Evolutionary conservation across 768 basidiomycete species (phyloP).

Genomic region (Panellus pusillus): DNA sequence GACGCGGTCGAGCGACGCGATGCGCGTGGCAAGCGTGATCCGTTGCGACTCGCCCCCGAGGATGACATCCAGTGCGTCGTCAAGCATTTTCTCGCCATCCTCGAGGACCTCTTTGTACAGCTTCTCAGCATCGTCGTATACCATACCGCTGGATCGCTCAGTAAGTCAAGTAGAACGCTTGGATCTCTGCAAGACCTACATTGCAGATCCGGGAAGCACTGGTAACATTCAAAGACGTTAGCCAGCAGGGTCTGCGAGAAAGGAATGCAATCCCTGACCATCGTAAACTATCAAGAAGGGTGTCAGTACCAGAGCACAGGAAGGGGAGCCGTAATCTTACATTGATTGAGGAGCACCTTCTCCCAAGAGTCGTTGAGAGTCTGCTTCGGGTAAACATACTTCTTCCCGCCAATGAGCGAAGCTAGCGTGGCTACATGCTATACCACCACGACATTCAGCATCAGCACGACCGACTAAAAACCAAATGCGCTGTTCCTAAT

Average conservation of each 20-base stretch:
- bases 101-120: slow-evolving; percentile 78
- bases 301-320: not conserved
- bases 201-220: slow-evolving; percentile 92
- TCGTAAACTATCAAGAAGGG: slow-evolving; percentile 66
- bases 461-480: not conserved
- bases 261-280: slow-evolving; percentile 27
- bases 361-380: slow-evolving; percentile 89
- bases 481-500: too few species aligned
- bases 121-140: slow-evolving; percentile 91
- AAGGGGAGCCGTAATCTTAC: slow-evolving; percentile 34
- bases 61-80: slow-evolving; percentile 72
- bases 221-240: not conserved
- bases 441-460: not conserved
- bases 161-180: slow-evolving; percentile 5
- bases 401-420: slow-evolving; percentile 50
- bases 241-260: not conserved
- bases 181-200: slow-evolving; percentile 45
- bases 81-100: slow-evolving; percentile 65
- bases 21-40: slow-evolving; percentile 33
- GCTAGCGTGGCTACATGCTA: slow-evolving; percentile 84
- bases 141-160: slow-evolving; percentile 71
- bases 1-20: slow-evolving; percentile 43
- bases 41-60: slow-evolving; percentile 50
- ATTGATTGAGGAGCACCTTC: slow-evolving; percentile 86
- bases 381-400: slow-evolving; percentile 81